These are phyloP conservation scores for Orbilia javanica DNA, from an alignment of 2,329 filamentous ascomycete species.

Conservation along the genomic window DNA sequence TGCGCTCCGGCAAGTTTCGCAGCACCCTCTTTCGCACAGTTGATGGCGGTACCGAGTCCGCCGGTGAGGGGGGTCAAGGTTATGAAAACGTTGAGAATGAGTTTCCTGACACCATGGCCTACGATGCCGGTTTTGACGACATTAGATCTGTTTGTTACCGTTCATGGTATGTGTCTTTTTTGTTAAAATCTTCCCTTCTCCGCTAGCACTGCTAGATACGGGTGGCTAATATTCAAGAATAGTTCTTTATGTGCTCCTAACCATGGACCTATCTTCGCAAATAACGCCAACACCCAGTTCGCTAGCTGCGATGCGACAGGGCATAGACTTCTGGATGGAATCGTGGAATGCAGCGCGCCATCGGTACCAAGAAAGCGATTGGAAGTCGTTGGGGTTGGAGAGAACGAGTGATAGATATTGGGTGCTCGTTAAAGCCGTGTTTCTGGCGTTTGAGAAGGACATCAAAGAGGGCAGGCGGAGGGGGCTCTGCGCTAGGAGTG, in stretches of 20 bases:
- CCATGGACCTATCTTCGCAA: constrained; percentile 40
- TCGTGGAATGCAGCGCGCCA: constrained; percentile 36
- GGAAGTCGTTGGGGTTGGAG: constrained; percentile 46
- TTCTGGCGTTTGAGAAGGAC: constrained; percentile 55
- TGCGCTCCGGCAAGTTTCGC: constrained; percentile 34
- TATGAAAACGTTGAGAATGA: constrained; percentile 36
- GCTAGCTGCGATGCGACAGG: constrained; percentile 38
- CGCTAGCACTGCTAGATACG: no score
- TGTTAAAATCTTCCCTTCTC: no score
- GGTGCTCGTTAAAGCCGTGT: constrained; percentile 52
- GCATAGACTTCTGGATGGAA: constrained; percentile 55
- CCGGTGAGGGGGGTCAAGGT: constrained; percentile 45
- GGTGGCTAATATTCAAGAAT: background rate
- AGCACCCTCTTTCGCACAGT: constrained; percentile 32
- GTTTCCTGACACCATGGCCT: constrained; percentile 30
- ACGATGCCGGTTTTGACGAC: constrained; percentile 39
- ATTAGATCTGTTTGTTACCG: constrained; percentile 41
- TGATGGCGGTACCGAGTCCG: constrained; percentile 34
- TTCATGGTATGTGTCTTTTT: constrained; percentile 56
- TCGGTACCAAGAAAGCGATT: constrained; percentile 37
- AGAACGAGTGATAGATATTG: constrained; percentile 53
- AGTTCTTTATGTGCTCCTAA: constrained; percentile 45
- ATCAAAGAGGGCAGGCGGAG: constrained; percentile 42
- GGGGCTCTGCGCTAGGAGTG: constrained; percentile 21
- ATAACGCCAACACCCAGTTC: constrained; percentile 33